phyloP scores from a whole-genome alignment of 2,329 filamentous ascomycete species.

The Colletotrichum sp. region DNA sequence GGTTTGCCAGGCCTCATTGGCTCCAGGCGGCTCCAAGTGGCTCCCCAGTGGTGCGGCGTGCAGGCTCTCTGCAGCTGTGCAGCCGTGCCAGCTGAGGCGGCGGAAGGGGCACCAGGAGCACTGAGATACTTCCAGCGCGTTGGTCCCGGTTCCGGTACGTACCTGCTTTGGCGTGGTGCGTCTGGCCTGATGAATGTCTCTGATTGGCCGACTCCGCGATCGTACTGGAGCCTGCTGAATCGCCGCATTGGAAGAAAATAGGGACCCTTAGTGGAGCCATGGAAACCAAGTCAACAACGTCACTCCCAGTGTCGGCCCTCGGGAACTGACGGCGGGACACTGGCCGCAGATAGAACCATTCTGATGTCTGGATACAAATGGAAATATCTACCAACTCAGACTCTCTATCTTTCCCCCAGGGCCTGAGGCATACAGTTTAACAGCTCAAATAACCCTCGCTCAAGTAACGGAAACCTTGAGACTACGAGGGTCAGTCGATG shows the following conservation, averaged over 20 bases:
- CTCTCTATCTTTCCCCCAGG: background rate
- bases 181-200: background rate
- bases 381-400: background rate
- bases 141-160: background rate
- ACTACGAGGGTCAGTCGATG: background rate
- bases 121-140: background rate
- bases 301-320: constrained; percentile 12
- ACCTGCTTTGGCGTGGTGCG: background rate
- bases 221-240: constrained; percentile 8
- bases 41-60: background rate
- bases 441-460: background rate
- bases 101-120: constrained; percentile 7
- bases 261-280: constrained; percentile 16
- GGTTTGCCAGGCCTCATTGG: background rate
- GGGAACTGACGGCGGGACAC: background rate
- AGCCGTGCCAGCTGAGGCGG: constrained; percentile 15
- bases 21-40: background rate
- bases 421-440: background rate
- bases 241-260: constrained; percentile 13
- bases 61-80: constrained; percentile 5
- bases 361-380: background rate
- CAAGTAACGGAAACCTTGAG: background rate
- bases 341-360: background rate
- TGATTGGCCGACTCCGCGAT: constrained; percentile 15
- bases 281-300: constrained; percentile 22